Percentiles rank a stretch among this genome's conserved stretches.
These are phyloP conservation scores for Ambrosiella xylebori DNA, from an alignment of 2,329 filamentous ascomycete species.

Conservation along the genomic window DNA sequence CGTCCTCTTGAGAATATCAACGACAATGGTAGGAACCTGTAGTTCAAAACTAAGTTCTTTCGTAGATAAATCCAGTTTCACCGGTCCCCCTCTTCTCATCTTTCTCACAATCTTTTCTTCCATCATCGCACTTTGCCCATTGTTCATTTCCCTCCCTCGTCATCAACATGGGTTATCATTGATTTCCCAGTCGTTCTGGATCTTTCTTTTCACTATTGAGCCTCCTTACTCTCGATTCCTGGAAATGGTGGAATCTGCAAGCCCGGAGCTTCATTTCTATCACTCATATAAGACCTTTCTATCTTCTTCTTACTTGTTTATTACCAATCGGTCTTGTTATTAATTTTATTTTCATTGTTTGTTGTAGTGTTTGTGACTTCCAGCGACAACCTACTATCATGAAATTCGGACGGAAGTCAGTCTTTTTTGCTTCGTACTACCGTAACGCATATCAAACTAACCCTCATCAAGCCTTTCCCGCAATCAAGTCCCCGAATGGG, in stretches of 20 bases:
- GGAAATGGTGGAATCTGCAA: background rate
- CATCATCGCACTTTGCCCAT: background rate
- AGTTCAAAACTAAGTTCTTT: background rate
- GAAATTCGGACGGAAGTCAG: conserved; percentile 48
- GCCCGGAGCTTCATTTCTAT: background rate
- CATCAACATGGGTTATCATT: conserved; percentile 6
- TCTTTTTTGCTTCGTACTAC: conserved; percentile 7
- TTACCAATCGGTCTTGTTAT: background rate
- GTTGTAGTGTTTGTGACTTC: background rate
- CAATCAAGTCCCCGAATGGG: conserved; percentile 80
- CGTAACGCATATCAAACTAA: background rate
- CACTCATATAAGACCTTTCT: background rate
- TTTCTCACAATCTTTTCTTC: background rate
- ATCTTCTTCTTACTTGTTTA: background rate
- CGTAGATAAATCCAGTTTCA: background rate
- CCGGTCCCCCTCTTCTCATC: background rate
- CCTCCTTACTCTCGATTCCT: background rate
- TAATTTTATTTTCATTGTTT: background rate
- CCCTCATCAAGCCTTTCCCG: conserved; percentile 41
- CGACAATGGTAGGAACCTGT: background rate
- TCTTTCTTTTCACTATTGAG: background rate
- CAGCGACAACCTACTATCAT: conserved; percentile 22
- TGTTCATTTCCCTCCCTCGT: background rate
- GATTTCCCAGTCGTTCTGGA: conserved; percentile 1
- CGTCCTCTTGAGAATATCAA: background rate